These are phyloP conservation scores for Beta corolliflora DNA, from an alignment of 179 eudicot genomes.

Conservation along the genomic window DNA sequence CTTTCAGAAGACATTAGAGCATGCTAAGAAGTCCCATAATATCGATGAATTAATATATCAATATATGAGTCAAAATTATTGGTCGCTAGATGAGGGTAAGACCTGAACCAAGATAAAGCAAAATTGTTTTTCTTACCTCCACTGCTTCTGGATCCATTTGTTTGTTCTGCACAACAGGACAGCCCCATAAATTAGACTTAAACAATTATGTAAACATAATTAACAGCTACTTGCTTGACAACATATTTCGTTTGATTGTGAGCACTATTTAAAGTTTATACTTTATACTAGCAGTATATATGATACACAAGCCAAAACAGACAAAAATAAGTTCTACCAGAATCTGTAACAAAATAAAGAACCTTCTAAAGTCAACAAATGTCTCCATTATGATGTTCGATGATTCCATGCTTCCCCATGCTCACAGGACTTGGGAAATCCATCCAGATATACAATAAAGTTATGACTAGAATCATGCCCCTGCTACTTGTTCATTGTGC, in stretches of 20 bases:
- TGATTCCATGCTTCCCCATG: neutral
- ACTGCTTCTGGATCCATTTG: neutral
- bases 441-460: neutral
- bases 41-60: neutral
- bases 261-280: neutral
- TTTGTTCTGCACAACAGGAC: constrained; percentile 5
- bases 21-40: neutral
- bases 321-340: neutral
- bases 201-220: neutral
- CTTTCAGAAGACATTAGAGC: neutral
- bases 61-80: neutral
- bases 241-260: neutral
- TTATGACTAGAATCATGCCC: neutral
- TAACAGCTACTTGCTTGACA: neutral
- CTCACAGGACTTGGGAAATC: neutral
- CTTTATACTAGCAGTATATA: neutral
- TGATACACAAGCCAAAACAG: neutral
- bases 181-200: neutral
- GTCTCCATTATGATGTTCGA: too few species aligned
- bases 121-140: constrained; percentile 3
- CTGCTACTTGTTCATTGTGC: neutral
- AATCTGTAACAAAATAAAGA: neutral
- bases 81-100: neutral
- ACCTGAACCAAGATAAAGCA: neutral
- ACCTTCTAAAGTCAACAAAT: neutral